Base-by-base conservation (phyloP, 164 flowering plant genomes). In the Stephania japonica region DNA sequence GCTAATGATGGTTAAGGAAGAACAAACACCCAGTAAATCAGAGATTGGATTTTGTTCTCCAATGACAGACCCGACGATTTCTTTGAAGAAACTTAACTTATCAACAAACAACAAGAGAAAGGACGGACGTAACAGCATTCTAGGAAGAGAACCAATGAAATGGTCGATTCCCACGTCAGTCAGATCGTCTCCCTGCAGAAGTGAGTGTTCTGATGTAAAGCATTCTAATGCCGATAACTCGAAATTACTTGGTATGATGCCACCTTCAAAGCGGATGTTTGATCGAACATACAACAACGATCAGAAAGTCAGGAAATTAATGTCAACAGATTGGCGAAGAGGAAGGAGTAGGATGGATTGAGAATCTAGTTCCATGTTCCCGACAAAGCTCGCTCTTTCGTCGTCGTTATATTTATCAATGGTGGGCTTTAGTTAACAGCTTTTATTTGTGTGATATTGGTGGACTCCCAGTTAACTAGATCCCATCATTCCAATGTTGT, bases 101-200 rank as follows among this genome's bases (percentile, higher is more conserved):
- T 75, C 81, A 44, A 42, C 67, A 4, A 68, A 50, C 21, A 86
- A 83, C 67, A 75, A 77, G 64, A 84, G 75, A 65, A 79, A 73
- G 67, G 85, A 83, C 23, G 41, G 70, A 69, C 83, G 70, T 44
- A 59, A 69, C 27, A 84, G 76, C 59, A 18, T 75, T 42, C 59
- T 63, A 6, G 81, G 77, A 71, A 86, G 83, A 73, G 86, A 82
- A 42, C 73, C 80, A 47, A 63, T 83, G 32, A 79, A 72, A 66
- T 88, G 86, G 85, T 80, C 90, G 18, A 70, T 85, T 18, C 87
- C 87, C 21, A 78, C 81, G 74, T 86, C 91, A 70, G 83, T 80
- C 50, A 84, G 88, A 82, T 81, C 90, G 68, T 85, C 91, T 53
- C 88, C 88, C 23, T 75, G 76, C 66, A 85, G 83, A 76, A 71